Evolutionary conservation across 495 filamentous ascomycete genomes (phyloP).

Genomic region (Geoglossum glabrum): DNA sequence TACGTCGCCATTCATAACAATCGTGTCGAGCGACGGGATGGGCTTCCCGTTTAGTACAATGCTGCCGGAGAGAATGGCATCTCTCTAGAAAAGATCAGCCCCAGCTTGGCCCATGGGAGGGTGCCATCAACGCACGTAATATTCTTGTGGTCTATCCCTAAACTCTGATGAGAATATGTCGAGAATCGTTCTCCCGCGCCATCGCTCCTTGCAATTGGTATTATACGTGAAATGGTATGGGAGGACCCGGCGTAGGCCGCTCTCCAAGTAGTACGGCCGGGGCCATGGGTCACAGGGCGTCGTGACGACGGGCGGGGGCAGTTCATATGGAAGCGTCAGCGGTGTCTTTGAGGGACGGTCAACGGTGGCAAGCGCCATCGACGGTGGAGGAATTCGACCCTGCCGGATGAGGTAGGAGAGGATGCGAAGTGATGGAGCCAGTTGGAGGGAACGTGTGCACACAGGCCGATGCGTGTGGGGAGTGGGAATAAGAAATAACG

Average conservation of each 20-base stretch:
- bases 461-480: neutral
- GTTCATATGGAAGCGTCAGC: constrained; percentile 7
- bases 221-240: constrained; percentile 93
- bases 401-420: constrained; percentile 37
- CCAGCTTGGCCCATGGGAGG: neutral
- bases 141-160: constrained; percentile 64
- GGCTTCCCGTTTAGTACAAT: constrained; percentile 53
- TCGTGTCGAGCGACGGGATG: constrained; percentile 29
- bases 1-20: constrained; percentile 61
- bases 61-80: constrained; percentile 57
- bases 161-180: constrained; percentile 76
- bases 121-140: constrained; percentile 40
- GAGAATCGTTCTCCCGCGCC: constrained; percentile 52
- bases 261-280: constrained; percentile 56
- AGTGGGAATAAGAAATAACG: neutral
- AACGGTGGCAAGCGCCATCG: constrained; percentile 35
- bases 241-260: constrained; percentile 58
- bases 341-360: constrained; percentile 11
- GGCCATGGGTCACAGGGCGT: constrained; percentile 50
- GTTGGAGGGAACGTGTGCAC: constrained; percentile 5
- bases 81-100: constrained; percentile 29
- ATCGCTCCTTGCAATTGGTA: constrained; percentile 77
- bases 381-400: constrained; percentile 24
- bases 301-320: constrained; percentile 31
- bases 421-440: constrained; percentile 42